Percentiles rank a stretch among this genome's conserved stretches.
Evolutionary conservation across 768 basidiomycete genomes (phyloP).

Genomic region (Termitomyces sp.): DNA sequence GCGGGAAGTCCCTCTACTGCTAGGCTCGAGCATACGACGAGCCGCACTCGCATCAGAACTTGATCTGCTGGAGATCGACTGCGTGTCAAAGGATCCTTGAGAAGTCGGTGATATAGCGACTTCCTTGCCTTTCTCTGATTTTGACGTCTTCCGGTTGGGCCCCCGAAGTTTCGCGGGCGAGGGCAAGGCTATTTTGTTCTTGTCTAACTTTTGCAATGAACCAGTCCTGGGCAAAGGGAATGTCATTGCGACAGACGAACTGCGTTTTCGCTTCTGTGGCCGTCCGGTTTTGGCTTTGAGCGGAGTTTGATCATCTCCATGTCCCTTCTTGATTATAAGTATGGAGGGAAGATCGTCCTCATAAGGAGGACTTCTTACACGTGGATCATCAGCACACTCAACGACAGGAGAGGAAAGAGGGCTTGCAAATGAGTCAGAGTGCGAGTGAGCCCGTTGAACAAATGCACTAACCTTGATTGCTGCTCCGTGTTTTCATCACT

Average conservation of each 20-base stretch:
- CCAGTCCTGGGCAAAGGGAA: background rate
- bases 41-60: constrained; percentile 34
- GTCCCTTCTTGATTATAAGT: constrained; percentile 17
- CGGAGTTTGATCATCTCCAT: constrained; percentile 2
- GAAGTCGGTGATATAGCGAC: constrained; percentile 11
- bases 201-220: constrained; percentile 7
- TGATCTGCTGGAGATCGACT: constrained; percentile 22
- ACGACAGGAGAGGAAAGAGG: constrained; percentile 4
- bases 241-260: constrained; percentile 2
- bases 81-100: constrained; percentile 11
- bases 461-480: constrained; percentile 6
- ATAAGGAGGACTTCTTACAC: constrained; percentile 4
- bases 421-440: background rate
- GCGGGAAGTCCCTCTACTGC: constrained; percentile 29
- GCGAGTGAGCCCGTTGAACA: background rate
- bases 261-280: constrained; percentile 18
- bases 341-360: constrained; percentile 24
- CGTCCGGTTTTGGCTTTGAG: constrained; percentile 5
- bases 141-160: constrained; percentile 1
- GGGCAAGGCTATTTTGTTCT: constrained; percentile 3
- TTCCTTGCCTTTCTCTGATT: constrained; percentile 24
- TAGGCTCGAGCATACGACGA: constrained; percentile 24
- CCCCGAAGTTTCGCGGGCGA: constrained; percentile 10
- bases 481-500: background rate
- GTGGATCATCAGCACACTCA: constrained; percentile 1